phyloP scores from a whole-genome alignment of 2,329 filamentous ascomycete species.

The Tolypocladium paradoxum region DNA sequence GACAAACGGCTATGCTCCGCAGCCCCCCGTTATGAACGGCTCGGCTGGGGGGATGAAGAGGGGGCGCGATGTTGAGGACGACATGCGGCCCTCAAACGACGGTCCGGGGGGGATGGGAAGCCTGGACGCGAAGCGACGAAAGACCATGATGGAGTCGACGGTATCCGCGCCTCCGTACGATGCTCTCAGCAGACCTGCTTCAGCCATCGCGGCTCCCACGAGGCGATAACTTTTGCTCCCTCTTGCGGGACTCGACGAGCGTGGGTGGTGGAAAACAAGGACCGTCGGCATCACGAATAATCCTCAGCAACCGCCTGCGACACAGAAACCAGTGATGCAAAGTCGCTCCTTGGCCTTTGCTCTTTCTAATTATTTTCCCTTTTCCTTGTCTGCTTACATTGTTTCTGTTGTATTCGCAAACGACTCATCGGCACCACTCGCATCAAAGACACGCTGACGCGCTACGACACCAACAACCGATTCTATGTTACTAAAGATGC shows the following conservation, averaged over 20 bases:
- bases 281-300: background rate
- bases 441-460: constrained; percentile 23
- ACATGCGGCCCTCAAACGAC: constrained; percentile 49
- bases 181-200: constrained; percentile 34
- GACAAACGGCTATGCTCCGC: constrained; percentile 53
- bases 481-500: constrained; percentile 23
- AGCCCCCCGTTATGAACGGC: constrained; percentile 57
- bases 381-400: constrained; percentile 9
- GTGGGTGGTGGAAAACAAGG: background rate
- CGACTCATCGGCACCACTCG: constrained; percentile 16
- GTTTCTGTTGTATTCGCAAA: constrained; percentile 18
- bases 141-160: constrained; percentile 57
- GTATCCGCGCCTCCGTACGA: constrained; percentile 41
- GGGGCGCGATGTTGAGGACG: constrained; percentile 48
- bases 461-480: constrained; percentile 21
- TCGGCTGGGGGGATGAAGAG: constrained; percentile 33
- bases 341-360: constrained; percentile 4
- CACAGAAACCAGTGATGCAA: constrained; percentile 5
- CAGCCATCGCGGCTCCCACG: constrained; percentile 30
- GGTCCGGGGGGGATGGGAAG: constrained; percentile 26
- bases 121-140: constrained; percentile 64
- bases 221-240: constrained; percentile 21
- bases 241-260: background rate
- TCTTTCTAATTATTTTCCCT: constrained; percentile 6
- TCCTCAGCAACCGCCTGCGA: background rate